These are phyloP conservation scores for Adiantum capillusveneris DNA, from an alignment of 75 land plant species.

Conservation along the genomic window DNA sequence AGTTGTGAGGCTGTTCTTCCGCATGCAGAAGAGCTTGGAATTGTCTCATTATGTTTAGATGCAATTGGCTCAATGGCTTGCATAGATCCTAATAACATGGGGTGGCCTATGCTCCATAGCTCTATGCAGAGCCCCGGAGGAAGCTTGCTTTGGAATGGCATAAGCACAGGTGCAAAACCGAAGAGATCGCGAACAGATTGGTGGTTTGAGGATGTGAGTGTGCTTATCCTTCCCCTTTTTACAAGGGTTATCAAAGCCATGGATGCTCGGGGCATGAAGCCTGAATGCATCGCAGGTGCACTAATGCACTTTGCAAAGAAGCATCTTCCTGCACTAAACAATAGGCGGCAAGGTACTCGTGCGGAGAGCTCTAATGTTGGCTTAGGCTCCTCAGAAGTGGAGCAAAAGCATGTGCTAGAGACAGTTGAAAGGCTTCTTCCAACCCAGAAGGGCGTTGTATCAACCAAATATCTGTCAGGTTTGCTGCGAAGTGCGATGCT, in stretches of 20 bases:
- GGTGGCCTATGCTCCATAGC: slow-evolving; percentile 52
- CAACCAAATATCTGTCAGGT: slow-evolving; percentile 53
- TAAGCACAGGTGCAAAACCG: slow-evolving; percentile 73
- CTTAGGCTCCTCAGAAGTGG: slow-evolving; percentile 22
- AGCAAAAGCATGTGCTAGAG: slow-evolving; percentile 64
- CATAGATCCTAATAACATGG: slow-evolving; percentile 67
- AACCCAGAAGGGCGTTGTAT: slow-evolving; percentile 44
- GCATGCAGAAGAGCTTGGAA: slow-evolving; percentile 56
- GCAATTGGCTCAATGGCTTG: slow-evolving; percentile 64
- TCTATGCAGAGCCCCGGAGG: slow-evolving; percentile 85
- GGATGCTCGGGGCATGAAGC: slow-evolving; percentile 56
- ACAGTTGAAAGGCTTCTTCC: slow-evolving; percentile 55
- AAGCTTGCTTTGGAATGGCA: slow-evolving; percentile 87
- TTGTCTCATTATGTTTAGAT: slow-evolving; percentile 58
- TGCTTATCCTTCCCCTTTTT: slow-evolving; percentile 49
- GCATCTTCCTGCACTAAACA: slow-evolving; percentile 57
- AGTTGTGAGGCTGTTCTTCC: slow-evolving; percentile 57
- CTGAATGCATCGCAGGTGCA: slow-evolving; percentile 62
- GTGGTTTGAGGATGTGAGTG: slow-evolving; percentile 79
- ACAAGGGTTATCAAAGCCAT: slow-evolving; percentile 55
- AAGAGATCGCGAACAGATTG: slow-evolving; percentile 62
- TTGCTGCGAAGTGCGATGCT: slow-evolving; percentile 57
- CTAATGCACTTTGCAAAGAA: slow-evolving; percentile 58
- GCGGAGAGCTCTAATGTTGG: slow-evolving; percentile 4
- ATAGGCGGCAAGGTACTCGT: slow-evolving; percentile 46